Evolutionary conservation across 106 monocot species (phyloP), one percentile per base, ranked within the genome.

Genomic region (Narthecium ossifragum): DNA sequence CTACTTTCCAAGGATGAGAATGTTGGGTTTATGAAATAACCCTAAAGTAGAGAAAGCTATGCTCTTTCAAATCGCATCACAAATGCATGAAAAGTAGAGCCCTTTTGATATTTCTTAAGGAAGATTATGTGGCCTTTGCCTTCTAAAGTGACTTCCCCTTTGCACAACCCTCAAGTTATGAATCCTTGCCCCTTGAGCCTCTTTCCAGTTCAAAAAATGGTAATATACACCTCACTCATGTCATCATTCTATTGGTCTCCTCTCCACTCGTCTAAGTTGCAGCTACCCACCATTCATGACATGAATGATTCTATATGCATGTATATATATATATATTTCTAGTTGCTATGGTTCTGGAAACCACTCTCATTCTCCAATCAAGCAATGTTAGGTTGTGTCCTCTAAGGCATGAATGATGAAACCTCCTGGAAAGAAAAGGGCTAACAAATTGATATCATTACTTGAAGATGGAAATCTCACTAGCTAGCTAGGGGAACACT

Each of bases 81-180:
- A 37, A 67, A 64, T n/a, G 71, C 70, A 81, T 81, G 64, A 73
- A 77, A 82, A 77, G 73, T 60, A 77, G 77, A 64, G 77, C 68
- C 32, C 72, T 57, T 68, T 73, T 77, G 31, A 60, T 69, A 56
- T 65, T 72, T 67, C 66, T 68, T 37, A 60, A 76, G 59, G 34
- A 72, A 69, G 67, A 76, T 72, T 72, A 47, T 73, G 3, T 39
- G 1, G 63, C 61, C 43, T 72, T 81, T 72, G 63, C 81, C 63
- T 66, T 69, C 59, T 59, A 69, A 81, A 76, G 76, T 76, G 71
- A 13, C 60, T 63, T 72, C 46, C 57, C 63, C 76, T 81, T 76
- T 76, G 76, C 68, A 73, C 58, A 55, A 68, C 63, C 57, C 63
- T 57, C 57, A 72, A 72, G 71, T 68, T 76, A 68, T 72, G 76